phyloP scores from a whole-genome alignment of 257 asterid genomes.

The Rhazya stricta region DNA sequence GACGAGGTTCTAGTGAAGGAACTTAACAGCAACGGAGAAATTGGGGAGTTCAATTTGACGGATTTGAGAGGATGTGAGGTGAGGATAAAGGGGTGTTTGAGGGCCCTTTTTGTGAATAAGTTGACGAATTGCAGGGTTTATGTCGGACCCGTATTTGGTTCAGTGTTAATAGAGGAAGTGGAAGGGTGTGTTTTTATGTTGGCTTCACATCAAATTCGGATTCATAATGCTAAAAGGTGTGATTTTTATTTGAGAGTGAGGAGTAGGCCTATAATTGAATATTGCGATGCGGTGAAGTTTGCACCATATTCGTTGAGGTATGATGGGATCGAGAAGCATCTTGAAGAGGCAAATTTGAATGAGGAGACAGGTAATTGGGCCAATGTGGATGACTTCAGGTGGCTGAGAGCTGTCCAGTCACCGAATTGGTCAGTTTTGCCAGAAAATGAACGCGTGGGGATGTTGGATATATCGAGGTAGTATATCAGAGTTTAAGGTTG shows the following conservation, averaged over 20 bases:
- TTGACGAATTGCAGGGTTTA: conserved; percentile 53
- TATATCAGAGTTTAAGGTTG: background rate
- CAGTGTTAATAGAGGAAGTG: conserved; percentile 73
- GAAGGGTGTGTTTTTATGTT: conserved; percentile 55
- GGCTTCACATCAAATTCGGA: conserved; percentile 83
- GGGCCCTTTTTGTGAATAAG: conserved; percentile 71
- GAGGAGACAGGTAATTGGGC: conserved; percentile 86
- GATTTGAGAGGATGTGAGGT: conserved; percentile 63
- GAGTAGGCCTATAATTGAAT: conserved; percentile 94
- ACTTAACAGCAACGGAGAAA: conserved; percentile 31
- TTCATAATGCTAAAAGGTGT: conserved; percentile 64
- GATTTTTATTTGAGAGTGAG: conserved; percentile 73
- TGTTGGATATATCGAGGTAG: conserved; percentile 35
- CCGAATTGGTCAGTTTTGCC: conserved; percentile 82
- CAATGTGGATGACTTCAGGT: conserved; percentile 79
- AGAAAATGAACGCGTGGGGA: conserved; percentile 39
- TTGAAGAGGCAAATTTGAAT: conserved; percentile 59
- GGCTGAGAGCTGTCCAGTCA: conserved; percentile 84
- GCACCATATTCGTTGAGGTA: conserved; percentile 72
- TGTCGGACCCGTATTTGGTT: conserved; percentile 58
- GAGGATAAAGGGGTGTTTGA: conserved; percentile 57
- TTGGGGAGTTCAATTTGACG: conserved; percentile 64
- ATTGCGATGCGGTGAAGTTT: conserved; percentile 55
- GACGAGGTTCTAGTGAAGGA: conserved; percentile 49
- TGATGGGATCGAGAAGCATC: conserved; percentile 56